phyloP scores from a whole-genome alignment of 2,329 filamentous ascomycete genomes.

The Fusarium phyllophilum region DNA sequence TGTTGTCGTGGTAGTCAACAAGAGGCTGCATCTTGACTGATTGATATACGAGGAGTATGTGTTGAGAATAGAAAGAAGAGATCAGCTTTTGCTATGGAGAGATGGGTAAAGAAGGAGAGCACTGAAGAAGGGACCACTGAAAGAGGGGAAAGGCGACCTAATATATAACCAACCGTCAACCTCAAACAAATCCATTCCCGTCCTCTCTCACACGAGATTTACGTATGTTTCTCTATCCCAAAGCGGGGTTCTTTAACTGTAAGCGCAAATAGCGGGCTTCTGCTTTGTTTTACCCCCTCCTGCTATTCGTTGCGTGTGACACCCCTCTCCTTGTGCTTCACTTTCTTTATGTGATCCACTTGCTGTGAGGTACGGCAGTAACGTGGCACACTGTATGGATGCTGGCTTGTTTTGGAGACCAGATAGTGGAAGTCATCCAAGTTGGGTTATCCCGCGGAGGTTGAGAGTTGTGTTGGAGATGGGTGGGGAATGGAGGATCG shows the following conservation, averaged over 20 bases:
- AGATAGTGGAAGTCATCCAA: not conserved
- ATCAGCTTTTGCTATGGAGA: not conserved
- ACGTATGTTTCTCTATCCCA: constrained; percentile 12
- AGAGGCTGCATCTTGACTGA: constrained; percentile 46
- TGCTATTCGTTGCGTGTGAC: constrained; percentile 35
- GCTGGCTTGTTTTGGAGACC: not conserved
- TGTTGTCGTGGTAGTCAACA: constrained; percentile 51
- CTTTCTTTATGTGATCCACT: constrained; percentile 3
- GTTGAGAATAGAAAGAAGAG: not conserved
- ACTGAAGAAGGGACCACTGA: not conserved
- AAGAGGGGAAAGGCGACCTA: not conserved
- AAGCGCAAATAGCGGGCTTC: constrained; percentile 32
- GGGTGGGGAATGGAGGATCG: constrained; percentile 21
- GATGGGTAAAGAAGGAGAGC: not conserved
- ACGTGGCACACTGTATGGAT: not conserved
- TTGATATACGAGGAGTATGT: not conserved
- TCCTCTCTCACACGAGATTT: constrained; percentile 26
- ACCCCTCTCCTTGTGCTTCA: constrained; percentile 8
- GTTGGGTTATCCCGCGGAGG: not conserved
- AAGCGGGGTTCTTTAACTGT: constrained; percentile 28
- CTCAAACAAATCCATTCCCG: constrained; percentile 11
- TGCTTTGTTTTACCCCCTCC: constrained; percentile 38
- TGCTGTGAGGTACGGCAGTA: not conserved
- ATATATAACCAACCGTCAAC: constrained; percentile 14
- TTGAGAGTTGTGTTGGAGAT: not conserved